Percentiles rank a stretch among this genome's conserved stretches.
Evolutionary conservation across 306 rosid genomes (phyloP).

Genomic region (Herpetospermum pedunculosum): DNA sequence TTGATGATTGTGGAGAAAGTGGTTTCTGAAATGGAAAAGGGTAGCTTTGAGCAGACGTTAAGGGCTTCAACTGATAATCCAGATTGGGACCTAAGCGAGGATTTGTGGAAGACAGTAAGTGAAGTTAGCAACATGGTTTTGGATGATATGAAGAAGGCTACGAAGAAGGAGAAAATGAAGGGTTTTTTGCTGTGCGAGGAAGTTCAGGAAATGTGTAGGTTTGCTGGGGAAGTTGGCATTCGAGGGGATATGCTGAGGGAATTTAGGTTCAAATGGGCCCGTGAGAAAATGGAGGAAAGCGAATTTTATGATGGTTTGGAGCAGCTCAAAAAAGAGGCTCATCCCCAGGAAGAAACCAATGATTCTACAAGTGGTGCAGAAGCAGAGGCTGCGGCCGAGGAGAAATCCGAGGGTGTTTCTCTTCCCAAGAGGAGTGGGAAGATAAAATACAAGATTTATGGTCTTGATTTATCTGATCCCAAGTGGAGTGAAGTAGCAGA

Average conservation of each 20-base stretch:
- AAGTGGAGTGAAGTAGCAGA: constrained; percentile 77
- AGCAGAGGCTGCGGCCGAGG: constrained; percentile 22
- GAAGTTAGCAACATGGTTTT: constrained; percentile 75
- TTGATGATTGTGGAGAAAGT: constrained; percentile 45
- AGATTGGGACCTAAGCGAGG: constrained; percentile 63
- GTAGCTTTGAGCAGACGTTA: constrained; percentile 22
- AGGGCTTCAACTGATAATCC: constrained; percentile 1
- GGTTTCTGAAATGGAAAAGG: constrained; percentile 50
- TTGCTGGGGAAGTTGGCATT: constrained; percentile 79
- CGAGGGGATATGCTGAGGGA: constrained; percentile 80
- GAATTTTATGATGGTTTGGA: constrained; percentile 64
- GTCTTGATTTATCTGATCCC: constrained; percentile 72
- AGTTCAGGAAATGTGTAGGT: constrained; percentile 80
- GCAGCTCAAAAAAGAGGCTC: constrained; percentile 29
- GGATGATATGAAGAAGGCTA: constrained; percentile 67
- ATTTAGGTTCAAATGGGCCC: constrained; percentile 88
- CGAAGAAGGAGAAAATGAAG: constrained; percentile 74
- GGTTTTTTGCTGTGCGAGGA: constrained; percentile 54
- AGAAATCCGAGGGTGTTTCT: constrained; percentile 25
- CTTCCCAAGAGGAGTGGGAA: constrained; percentile 83
- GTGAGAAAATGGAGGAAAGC: constrained; percentile 74
- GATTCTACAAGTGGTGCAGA: constrained; percentile 13
- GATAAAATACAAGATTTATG: constrained; percentile 61
- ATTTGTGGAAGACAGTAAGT: constrained; percentile 84
- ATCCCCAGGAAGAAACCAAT: constrained; percentile 14